Conservation (phyloP, 257 asterid genomes). For the Solanum ahanhuiri region DNA sequence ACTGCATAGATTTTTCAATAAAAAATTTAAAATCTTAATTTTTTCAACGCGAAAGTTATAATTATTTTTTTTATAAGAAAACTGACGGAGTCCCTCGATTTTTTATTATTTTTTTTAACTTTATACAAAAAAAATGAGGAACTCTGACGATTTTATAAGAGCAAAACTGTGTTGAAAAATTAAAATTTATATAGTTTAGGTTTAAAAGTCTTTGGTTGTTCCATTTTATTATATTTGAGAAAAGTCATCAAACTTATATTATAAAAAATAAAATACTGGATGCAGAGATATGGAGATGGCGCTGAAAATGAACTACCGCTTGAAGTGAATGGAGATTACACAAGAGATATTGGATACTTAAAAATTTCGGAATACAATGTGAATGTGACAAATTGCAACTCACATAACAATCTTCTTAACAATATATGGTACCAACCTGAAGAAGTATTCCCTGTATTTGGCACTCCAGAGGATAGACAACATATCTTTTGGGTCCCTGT, state of each 20-base stretch:
- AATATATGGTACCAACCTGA: conserved; percentile 49
- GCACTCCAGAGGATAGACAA: conserved; percentile 35
- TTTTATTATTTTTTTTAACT: no score
- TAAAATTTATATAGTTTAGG: not conserved
- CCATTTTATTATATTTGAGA: not conserved
- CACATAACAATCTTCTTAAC: conserved; percentile 29
- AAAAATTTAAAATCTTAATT: no score
- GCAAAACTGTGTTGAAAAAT: no score
- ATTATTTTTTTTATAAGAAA: no score
- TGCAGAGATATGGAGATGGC: conserved; percentile 54
- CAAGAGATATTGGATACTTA: conserved; percentile 27
- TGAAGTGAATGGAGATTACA: conserved; percentile 46
- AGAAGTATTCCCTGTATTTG: conserved; percentile 44
- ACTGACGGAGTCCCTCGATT: no score
- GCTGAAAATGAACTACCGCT: conserved; percentile 30
- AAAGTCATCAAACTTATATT: not conserved
- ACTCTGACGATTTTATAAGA: no score
- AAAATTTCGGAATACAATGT: conserved; percentile 14
- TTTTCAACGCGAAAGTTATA: no score
- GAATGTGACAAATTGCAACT: conserved; percentile 1
- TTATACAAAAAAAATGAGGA: no score
- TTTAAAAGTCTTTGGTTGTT: not conserved
- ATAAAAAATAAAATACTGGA: not conserved
- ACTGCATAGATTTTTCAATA: no score
- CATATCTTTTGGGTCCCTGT: conserved; percentile 49